Base-by-base conservation (phyloP, 2,329 filamentous ascomycete genomes). In the Claviceps spartinae region DNA sequence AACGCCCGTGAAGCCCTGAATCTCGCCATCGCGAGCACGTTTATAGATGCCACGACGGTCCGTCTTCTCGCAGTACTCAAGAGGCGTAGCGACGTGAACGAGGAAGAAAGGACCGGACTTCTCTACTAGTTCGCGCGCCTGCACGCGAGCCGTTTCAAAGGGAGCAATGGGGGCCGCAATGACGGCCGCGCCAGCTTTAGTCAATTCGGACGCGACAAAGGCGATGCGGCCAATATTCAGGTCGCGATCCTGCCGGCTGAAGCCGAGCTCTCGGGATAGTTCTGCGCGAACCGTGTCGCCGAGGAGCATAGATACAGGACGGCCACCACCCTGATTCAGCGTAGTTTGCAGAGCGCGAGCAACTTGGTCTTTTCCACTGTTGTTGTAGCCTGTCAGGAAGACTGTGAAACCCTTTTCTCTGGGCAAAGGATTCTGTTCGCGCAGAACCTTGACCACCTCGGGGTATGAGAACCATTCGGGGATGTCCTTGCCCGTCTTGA, bases 401-500 rank as follows among this genome's bases (percentile, higher is more conserved):
- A 98, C 80, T 57, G 93, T 97, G 81, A 98, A 98, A 58, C 93
- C 93, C 76, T 98, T 94, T 65, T 85, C 80, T 62, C 81, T 83
- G 60, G 93, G 86, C 49, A 94, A 82, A 48, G 91, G 93, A 76
- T 97, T 93, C 61, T 91, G 95, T 75, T 98, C 90, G 63, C 93
- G 85, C 56, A 98, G 85, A 48, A 97, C 93, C 70, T 83, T 84
- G 72, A 98, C 93, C 61, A 98, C 93, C 75, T 98, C 93, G 56
- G 93, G 91, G 77, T 98, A 98, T 36, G 93, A 97, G 80, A 98
- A 98, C 93, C 93, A 98, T 72, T 94, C 89, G 61, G 93, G 93
- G 62, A 98, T 98, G 61, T 95, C 88, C 62, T 87, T 87, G 61
- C 93, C 93, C 55, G 86, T 94, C 64, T 86, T 84, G 58, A 98